Base-by-base conservation (phyloP, 345 rosid species). In the Salix purpurea region DNA sequence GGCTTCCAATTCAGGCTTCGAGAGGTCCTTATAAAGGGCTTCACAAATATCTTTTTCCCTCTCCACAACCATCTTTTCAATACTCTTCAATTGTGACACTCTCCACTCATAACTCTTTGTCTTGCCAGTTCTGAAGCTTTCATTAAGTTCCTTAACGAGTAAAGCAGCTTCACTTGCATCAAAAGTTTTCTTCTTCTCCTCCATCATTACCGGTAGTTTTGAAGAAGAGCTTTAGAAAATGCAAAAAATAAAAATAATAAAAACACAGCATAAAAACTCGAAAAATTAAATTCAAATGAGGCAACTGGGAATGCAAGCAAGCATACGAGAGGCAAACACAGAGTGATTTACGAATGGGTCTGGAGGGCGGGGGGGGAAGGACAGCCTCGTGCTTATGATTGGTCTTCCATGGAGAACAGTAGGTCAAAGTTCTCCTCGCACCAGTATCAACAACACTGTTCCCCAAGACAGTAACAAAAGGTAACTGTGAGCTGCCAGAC, bases 91-190 rank as follows among this genome's bases (percentile, higher is more conserved):
- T 86, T 92, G 97, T 26, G 90, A 74, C n/a, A 86, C 76, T 74
- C 97, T 86, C 96, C 98, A 94, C 9, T 90, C 91, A 24, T 90
- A 92, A 84, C 89, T 90, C 86, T 72, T 92, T 5, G 98, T 91
- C 85, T 78, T 88, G 16, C 93, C 90, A 0, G 88, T 74, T 69
- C 78, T 84, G 78, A 91, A 92, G 81, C 77, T 89, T 52, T 16
- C 72, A 74, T 89, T 80, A 18, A 90, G 86, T 67, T 90, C 86
- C 50, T 82, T 77, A 16, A 90, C 88, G 21, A 91, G 79, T 73
- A 75, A 65, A n/a, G 85, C 78, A 24, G 93, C 96, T 77, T 86
- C 79, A 19, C 79, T 74, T 16, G 68, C 77, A 48, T 79, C 80
- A 74, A 92, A 87, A 18, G 30, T 1, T 21, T 62, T 75, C 69